Evolutionary conservation across 1,284 basidiomycete genomes (phyloP), one percentile per base, ranked within the genome.

Genomic region (Apiotrichum domesticum): DNA sequence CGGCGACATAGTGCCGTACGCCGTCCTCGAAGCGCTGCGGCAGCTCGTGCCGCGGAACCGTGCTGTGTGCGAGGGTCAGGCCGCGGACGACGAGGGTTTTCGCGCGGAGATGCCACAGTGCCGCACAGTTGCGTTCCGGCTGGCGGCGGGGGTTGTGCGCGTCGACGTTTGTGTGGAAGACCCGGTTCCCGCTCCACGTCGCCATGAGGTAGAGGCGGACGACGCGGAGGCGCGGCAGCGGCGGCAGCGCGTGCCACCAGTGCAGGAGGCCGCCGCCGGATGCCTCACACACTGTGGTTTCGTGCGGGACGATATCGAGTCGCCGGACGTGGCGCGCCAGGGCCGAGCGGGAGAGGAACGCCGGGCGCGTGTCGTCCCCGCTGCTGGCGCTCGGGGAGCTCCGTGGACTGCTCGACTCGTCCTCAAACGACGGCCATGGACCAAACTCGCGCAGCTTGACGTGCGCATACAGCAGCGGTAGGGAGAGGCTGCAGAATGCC

Each of bases 131-230:
- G 33, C 33, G 33, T 9, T 37, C 33, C 21, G 51, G 51, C 6
- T 44, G 32, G 34, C 34, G 42, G 7, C 46, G 29, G 9, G n/a
- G 33, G 47, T 53, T 46, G 34, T 44, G 51, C 14, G 51, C 40
- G 14, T 51, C 56, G 32, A 51, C 44, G 49, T 58, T 54, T 9
- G 52, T 58, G 49, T 58, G 57, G 52, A 52, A 58, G 0, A 58
- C 40, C 3, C 57, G 42, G 6, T 37, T 37, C 10, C 57, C 57
- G 40, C 35, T 42, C 57, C 57, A 58, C 1, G 37, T 37, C 7
- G 37, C 34, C 6, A n/a, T 14, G 4, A 58, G 45, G 32, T 40
- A 48, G 6, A 58, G 4, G n/a, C 57, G 43, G 21, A 58, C 21
- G 13, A 58, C 52, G 35, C 50, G 33, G 7, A 58, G 49, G 13